Base-by-base conservation (phyloP, 495 filamentous ascomycete genomes). In the Trichoderma reesei region DNA sequence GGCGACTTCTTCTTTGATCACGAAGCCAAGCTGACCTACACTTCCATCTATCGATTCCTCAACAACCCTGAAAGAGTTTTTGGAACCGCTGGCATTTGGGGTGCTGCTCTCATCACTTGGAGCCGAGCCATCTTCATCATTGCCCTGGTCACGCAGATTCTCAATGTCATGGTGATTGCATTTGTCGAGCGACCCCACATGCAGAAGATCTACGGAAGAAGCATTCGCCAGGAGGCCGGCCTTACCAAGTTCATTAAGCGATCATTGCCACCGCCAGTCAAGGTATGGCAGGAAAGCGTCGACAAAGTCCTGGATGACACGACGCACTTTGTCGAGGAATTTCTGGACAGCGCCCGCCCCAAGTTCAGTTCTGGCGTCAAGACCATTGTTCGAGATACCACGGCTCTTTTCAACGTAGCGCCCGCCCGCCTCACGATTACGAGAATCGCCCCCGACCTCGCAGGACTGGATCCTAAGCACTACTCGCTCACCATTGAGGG, bases 1-100 rank as follows among this genome's bases (percentile, higher is more conserved):
- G 94, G 94, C 13, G 94, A 98, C 73, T 98, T 98, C 79, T 91
- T 91, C 78, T 97, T 96, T 76, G 91, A 96, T 67, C 86, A 87
- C 56, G 84, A 85, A 10, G 87, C 85, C 26, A 95, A 96, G 69
- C 82, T 98, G 60, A 98, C 90, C 26, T 98, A 98, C 78, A 90
- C 87, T 67, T 95, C 94, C 61, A 98, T 98, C 69, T 98, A 98
- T 72, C 91, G 94, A 65, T 98, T 90, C 76, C 78, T 98, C 64
- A 98, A 98, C 79, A 98, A 98, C 71, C 94, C 94, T 0, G 94
- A 98, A 73, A 88, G 94, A 66, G 85, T 98, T 39, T 83, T 98
- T 64, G 94, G 94, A 60, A 86, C 94, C 1, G 94, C 95, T 11
- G 94, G 93, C n/a, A 82, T 98, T 20, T 98, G 93, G 93, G 94